Conservation (phyloP, 2,329 filamentous ascomycete species). For the Ophiostoma novo-ulmi region DNA sequence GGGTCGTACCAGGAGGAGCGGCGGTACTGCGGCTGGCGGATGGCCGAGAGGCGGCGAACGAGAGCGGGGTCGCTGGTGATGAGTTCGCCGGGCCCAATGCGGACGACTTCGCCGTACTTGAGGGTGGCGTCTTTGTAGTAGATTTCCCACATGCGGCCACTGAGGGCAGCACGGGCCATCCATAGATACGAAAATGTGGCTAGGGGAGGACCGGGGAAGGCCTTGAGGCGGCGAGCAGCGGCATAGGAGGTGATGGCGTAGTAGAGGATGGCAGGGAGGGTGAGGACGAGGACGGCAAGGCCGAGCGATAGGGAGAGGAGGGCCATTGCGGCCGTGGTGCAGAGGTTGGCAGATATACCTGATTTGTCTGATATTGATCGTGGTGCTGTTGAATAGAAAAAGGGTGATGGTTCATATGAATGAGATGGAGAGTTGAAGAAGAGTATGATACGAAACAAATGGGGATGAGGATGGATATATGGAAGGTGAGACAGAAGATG, state of each 20-base stretch:
- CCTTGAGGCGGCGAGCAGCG: constrained; percentile 29
- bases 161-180: constrained; percentile 29
- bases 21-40: constrained; percentile 31
- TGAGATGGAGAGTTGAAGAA: not conserved
- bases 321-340: constrained; percentile 13
- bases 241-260: constrained; percentile 26
- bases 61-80: constrained; percentile 35
- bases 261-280: constrained; percentile 11
- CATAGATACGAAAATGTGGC: constrained; percentile 36
- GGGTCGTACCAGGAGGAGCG: constrained; percentile 41
- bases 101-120: constrained; percentile 32
- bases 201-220: constrained; percentile 31
- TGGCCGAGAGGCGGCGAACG: constrained; percentile 32
- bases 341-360: not conserved
- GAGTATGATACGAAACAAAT: not conserved
- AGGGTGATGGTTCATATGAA: not conserved
- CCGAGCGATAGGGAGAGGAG: constrained; percentile 10
- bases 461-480: not conserved
- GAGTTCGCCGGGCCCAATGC: constrained; percentile 38
- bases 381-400: not conserved
- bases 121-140: constrained; percentile 28
- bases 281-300: constrained; percentile 8
- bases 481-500: not conserved
- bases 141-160: constrained; percentile 29
- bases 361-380: not conserved